Percentiles rank a stretch among this genome's conserved stretches.
phyloP scores from a whole-genome alignment of 495 filamentous ascomycete genomes.

The Chaetomium tenue region DNA sequence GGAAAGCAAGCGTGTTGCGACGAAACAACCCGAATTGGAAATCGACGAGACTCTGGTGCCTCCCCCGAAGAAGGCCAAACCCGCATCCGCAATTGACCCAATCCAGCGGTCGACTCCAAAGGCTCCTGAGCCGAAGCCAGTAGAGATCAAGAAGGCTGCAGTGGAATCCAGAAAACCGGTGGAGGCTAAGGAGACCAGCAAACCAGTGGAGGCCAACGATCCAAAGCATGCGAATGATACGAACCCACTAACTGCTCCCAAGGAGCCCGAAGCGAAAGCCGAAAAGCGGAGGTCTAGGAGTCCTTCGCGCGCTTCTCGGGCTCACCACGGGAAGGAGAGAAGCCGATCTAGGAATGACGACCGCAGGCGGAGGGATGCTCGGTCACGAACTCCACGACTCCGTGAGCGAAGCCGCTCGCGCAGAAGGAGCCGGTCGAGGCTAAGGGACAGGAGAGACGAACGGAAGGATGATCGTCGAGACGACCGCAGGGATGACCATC shows the following conservation, averaged over 20 bases:
- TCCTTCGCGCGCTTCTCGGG: slow-evolving; percentile 32
- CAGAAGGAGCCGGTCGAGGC: slow-evolving; percentile 18
- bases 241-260: slow-evolving; percentile 19
- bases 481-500: slow-evolving; percentile 44
- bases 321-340: slow-evolving; percentile 35
- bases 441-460: slow-evolving; percentile 20
- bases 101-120: slow-evolving; percentile 49
- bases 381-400: slow-evolving; percentile 30
- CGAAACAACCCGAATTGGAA: slow-evolving; percentile 52
- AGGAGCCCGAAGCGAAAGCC: slow-evolving; percentile 29
- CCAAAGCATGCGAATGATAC: slow-evolving; percentile 30
- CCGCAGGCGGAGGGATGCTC: slow-evolving; percentile 28
- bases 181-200: slow-evolving; percentile 24
- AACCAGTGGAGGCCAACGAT: slow-evolving; percentile 26
- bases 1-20: slow-evolving; percentile 49
- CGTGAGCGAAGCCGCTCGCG: slow-evolving; percentile 31
- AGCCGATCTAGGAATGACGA: slow-evolving; percentile 31
- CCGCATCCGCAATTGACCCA: slow-evolving; percentile 56
- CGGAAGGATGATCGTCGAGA: slow-evolving; percentile 34
- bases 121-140: slow-evolving; percentile 31
- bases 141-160: slow-evolving; percentile 11
- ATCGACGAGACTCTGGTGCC: slow-evolving; percentile 54
- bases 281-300: slow-evolving; percentile 40
- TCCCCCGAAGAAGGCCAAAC: slow-evolving; percentile 50
- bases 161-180: slow-evolving; percentile 25